phyloP scores from a whole-genome alignment of 352 stramenopile species.

The Phytophthora pistaciae region DNA sequence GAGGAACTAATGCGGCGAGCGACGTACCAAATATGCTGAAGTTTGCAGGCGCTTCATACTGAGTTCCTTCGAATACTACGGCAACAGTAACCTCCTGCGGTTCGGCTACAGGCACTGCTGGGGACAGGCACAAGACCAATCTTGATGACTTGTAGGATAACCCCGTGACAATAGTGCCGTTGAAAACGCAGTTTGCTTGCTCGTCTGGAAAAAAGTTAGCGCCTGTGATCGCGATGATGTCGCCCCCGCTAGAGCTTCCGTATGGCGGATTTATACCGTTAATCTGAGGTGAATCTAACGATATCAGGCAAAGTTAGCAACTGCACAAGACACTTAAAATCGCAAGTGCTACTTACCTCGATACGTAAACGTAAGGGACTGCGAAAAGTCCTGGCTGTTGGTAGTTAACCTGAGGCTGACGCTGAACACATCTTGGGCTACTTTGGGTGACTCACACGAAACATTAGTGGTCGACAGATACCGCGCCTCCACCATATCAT shows the following conservation, averaged over 20 bases:
- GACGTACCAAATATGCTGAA: slow-evolving; percentile 41
- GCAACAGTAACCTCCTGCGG: slow-evolving; percentile 25
- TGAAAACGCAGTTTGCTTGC: slow-evolving; percentile 51
- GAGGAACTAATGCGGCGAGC: not conserved
- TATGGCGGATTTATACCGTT: slow-evolving; percentile 33
- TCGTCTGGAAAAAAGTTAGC: slow-evolving; percentile 43
- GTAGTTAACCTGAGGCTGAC: slow-evolving; percentile 62
- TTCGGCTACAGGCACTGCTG: slow-evolving; percentile 10
- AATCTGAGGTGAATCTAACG: slow-evolving; percentile 52
- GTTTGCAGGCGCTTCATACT: slow-evolving; percentile 26
- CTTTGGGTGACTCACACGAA: slow-evolving; percentile 31
- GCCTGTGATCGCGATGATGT: slow-evolving; percentile 39
- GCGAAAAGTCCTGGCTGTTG: slow-evolving; percentile 65
- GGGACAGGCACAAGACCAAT: slow-evolving; percentile 43
- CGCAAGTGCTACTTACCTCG: slow-evolving; percentile 43
- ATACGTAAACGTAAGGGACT: slow-evolving; percentile 48
- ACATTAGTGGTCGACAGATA: slow-evolving; percentile 40
- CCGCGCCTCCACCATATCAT: slow-evolving; percentile 12
- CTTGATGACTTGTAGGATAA: slow-evolving; percentile 34
- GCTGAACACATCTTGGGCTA: not conserved
- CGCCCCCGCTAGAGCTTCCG: slow-evolving; percentile 28
- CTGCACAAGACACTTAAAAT: not conserved
- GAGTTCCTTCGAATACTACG: slow-evolving; percentile 36
- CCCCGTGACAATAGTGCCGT: slow-evolving; percentile 37
- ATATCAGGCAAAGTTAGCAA: not conserved